These are phyloP conservation scores for Citrus glauca DNA, from an alignment of 345 rosid species.

Conservation along the genomic window DNA sequence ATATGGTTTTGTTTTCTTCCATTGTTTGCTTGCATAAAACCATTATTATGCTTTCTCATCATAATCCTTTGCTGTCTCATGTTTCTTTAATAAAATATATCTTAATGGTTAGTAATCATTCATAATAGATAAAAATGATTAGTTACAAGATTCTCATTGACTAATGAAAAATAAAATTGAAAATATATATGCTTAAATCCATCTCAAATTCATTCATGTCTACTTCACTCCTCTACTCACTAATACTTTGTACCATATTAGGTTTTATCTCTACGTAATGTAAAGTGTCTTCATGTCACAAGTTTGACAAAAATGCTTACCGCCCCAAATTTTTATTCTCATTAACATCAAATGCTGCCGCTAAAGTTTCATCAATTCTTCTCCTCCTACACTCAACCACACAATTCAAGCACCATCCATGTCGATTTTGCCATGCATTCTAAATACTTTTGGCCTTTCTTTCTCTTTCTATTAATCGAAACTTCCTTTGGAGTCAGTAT, in stretches of 20 bases:
- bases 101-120: not conserved
- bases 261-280: conserved; percentile 19
- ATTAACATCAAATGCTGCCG: no score
- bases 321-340: not conserved
- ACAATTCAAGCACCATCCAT: not conserved
- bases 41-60: no score
- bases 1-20: not conserved
- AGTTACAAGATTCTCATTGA: conserved; percentile 22
- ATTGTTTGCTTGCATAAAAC: not conserved
- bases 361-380: no score
- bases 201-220: conserved; percentile 14
- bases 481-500: not conserved
- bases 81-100: not conserved
- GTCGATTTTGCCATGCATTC: not conserved
- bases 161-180: not conserved
- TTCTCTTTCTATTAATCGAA: conserved; percentile 9
- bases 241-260: conserved; percentile 10
- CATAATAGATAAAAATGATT: not conserved
- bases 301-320: conserved; percentile 14
- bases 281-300: not conserved
- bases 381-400: no score
- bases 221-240: conserved; percentile 2
- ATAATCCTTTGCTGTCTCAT: not conserved
- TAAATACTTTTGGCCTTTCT: not conserved
- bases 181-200: not conserved